Base-by-base conservation (phyloP, 169 alveolate species). In the Cystoisospora suis region DNA sequence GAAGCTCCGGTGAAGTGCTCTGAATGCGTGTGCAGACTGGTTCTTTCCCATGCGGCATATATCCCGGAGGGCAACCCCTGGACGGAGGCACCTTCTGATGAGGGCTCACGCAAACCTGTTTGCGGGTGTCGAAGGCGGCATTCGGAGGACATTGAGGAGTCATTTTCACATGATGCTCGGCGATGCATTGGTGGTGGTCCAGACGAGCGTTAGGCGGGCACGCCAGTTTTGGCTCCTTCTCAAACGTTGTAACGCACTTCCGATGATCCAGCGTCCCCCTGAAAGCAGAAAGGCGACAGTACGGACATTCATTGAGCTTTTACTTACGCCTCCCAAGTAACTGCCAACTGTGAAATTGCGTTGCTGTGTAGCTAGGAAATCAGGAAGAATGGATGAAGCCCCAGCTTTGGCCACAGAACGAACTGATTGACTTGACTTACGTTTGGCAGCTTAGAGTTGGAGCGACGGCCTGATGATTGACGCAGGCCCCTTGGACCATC, bases 201-300 rank as follows among this genome's bases (percentile, higher is more conserved):
- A 65, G 29, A 0, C 29, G 23, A 47, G 45, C 44, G 45, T 87
- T 87, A 15, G 15, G 53, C 1, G 90, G 90, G 65, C 90, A 86
- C 7, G 34, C 56, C 58, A 49, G 5, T 12, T 34, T n/a, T 7
- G 85, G 70, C 40, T 1, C 47, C 38, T 46, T 59, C 69, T 58
- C 56, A 87, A 0, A 36, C 59, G 87, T 27, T 12, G 40, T 40
- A 46, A 86, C 81, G 61, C 90, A 86, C 72, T 42, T 47, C 1
- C 87, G 12, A 4, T 70, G 80, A 27, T 59, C 69, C 29, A 86
- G 86, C 9, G 42, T 32, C 9, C 90, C 90, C 29, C 90, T 86
- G 85, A n/a, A 59, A 20, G 46, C 12, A 9, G 32, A 3, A 42
- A 75, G 29, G 34, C 3, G 61, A 9, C 15, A 1, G 20, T 34